Base-by-base conservation (phyloP, 257 asterid species). In the Petunia axillaris region DNA sequence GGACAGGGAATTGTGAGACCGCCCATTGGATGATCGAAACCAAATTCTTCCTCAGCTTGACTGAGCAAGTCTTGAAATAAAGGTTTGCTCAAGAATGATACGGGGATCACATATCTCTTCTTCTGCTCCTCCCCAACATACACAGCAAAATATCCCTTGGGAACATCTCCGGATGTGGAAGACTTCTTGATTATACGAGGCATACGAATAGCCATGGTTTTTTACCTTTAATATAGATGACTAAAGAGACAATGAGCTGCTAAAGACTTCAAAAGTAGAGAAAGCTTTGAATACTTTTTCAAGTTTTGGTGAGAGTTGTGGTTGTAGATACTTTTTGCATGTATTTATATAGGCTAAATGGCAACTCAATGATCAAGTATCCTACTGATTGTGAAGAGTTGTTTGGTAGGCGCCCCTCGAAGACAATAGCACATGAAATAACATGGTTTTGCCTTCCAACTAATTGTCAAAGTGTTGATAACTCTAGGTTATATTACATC, bases 131-230 rank as follows among this genome's bases (percentile, higher is more conserved):
- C 83, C 0, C 97, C 94, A 11, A 90, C 94, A 74, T 89, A 92
- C n/a, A 91, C 87, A 4, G 84, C 92, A 3, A 87, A 36, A 64
- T 89, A 89, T 9, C 95, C 95, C 75, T 89, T 91, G 4, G 94
- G 94, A 40, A 89, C 89, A 16, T 82, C 83, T 41, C 14, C 38
- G n/a, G 8, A 41, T n/a, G 14, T 25, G 25, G 25, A 25, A 25
- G 25, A 25, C 25, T 67, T 67, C 38, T 15, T 67, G 75, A 67
- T 67, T 1, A 67, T n/a, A 41, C 75, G 75, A 67, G 54, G 8
- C 75, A 41, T 41, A 15, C 7, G 54, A 8, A 67, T 67, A 67
- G 39, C 75, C 55, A 67, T 67, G 4, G 43, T 41, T 0, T 25
- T 67, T 67, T 41, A 41, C 54, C 5, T 67, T 41, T 14, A 40